Evolutionary conservation across 2,329 filamentous ascomycete species (phyloP), one percentile per base, ranked within the genome.

Genomic region (Hysterium pulicare): DNA sequence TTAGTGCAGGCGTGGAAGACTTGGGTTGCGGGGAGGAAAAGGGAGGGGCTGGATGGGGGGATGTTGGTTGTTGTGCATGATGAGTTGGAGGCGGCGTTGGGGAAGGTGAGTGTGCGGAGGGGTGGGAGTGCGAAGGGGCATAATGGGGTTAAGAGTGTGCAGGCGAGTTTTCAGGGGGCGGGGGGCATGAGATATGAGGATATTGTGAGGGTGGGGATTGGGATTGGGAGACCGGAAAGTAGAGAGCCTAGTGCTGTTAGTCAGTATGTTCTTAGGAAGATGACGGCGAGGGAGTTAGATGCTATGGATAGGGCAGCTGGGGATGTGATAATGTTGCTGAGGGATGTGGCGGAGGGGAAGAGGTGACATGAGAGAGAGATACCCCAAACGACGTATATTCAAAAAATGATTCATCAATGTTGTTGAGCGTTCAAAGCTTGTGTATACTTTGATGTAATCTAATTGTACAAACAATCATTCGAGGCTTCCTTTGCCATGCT

Each of bases 1-100:
- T 78, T 95, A 0, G 71, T 78, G 3, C 73, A 73, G 2, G 82
- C 84, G 2, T 90, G 85, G 74, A 75, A 74, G 31, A 71, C 79
- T n/a, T 82, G 46, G 68, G 54, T 40, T 28, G 43, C 44, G 2
- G 44, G 47, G 13, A 5, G 56, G 13, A 31, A 45, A 9, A 40
- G 34, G 16, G 38, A 50, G 5, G 49, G 39, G n/a, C n/a, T n/a
- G n/a, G 26, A 53, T 16, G 61, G 64, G 15, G 69, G 74, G 3
- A 69, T 73, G 3, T 67, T 98, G 13, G 81, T 97, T 0, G 71
- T 97, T 10, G 72, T 97, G 16, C 90, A 97, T 64, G 91, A 97
- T 63, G 91, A 97, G 63, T 69, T 97, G 24, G 90, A 96, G 57
- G 75, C 79, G 32, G 71, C 77, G 2, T 59, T 90, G 2, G 90